Evolutionary conservation across 345 rosid species (phyloP), one percentile per base, ranked within the genome.

Genomic region (Laguncularia racemosa): DNA sequence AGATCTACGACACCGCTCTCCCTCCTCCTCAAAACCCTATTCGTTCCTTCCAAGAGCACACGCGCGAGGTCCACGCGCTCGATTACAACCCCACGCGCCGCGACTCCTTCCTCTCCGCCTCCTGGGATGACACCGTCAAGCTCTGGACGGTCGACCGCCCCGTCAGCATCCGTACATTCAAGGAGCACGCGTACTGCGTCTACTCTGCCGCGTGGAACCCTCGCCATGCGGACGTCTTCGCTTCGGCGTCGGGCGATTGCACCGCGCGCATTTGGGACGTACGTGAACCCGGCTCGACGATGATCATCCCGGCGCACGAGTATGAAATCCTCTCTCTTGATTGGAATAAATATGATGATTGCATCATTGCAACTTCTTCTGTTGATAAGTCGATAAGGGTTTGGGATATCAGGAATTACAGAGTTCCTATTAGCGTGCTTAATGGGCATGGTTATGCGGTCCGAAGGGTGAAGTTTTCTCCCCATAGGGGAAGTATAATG

Each of bases 331-430:
- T 93, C 48, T 71, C 91, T 0, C 82, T 86, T 60, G 99, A 93
- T 52, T 93, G 97, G 99, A 89, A 89, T 62, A 93, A 93, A 66
- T 89, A 93, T 55, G 96, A 89, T 38, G 97, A 89, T 21, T 93
- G 97, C 28, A 51, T 76, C 13, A 47, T 89, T 40, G 99, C 99
- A 2, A 89, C 88, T 16, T 76, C 80, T 1, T 87, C 97, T 1
- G 92, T 89, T 17, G 96, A 93, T 53, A 87, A 85, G 63, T 78
- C 80, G 53, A 74, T 89, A 17, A 79, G 74, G 74, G 76, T 93
- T 0, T 93, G 99, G 92, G 97, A 89, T 55, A 96, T 89, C 12
- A 60, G 97, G 80, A 93, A 67, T 33, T 84, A 72, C 56, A 75
- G 96, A 19, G 81, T 61, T 3, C 97, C 97, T 1, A 50, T 93